These are phyloP conservation scores for Theobroma grandiflorum DNA, from an alignment of 441 rosid genomes.

Conservation along the genomic window DNA sequence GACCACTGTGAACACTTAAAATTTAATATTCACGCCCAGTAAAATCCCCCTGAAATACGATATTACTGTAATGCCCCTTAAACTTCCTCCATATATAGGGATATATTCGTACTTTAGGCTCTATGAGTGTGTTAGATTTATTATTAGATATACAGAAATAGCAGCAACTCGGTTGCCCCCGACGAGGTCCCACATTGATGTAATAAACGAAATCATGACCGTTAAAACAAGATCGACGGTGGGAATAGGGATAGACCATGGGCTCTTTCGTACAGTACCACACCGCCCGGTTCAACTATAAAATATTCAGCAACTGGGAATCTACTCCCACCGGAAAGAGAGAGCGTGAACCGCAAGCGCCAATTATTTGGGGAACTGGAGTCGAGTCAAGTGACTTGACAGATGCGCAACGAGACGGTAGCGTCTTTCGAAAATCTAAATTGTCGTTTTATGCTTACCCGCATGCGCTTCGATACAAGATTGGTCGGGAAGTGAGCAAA, in stretches of 20 bases:
- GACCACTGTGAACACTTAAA: neutral
- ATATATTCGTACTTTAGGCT: slow-evolving; percentile 1
- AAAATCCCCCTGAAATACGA: slow-evolving; percentile 3
- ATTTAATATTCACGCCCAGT: slow-evolving; percentile 16
- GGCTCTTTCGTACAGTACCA: slow-evolving; percentile 34
- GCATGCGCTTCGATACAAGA: neutral
- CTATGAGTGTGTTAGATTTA: slow-evolving; percentile 34
- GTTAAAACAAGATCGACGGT: slow-evolving; percentile 39
- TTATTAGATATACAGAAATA: slow-evolving; percentile 36
- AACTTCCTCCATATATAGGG: neutral
- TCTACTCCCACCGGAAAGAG: neutral
- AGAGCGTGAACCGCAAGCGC: slow-evolving; percentile 9
- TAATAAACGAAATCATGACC: slow-evolving; percentile 36
- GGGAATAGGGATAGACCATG: neutral
- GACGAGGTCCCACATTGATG: slow-evolving; percentile 23
- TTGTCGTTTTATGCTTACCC: slow-evolving; percentile 6
- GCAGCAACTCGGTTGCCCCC: slow-evolving; percentile 25
- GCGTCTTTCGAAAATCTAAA: neutral
- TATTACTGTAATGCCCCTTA: neutral
- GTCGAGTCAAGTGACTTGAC: slow-evolving; percentile 1
- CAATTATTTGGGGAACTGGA: neutral
- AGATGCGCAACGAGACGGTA: neutral
- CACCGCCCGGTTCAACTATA: slow-evolving; percentile 11
- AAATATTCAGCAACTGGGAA: neutral
- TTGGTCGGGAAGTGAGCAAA: neutral